These are phyloP conservation scores for Candida anglica DNA, from an alignment of 805 yeast species.

Conservation along the genomic window DNA sequence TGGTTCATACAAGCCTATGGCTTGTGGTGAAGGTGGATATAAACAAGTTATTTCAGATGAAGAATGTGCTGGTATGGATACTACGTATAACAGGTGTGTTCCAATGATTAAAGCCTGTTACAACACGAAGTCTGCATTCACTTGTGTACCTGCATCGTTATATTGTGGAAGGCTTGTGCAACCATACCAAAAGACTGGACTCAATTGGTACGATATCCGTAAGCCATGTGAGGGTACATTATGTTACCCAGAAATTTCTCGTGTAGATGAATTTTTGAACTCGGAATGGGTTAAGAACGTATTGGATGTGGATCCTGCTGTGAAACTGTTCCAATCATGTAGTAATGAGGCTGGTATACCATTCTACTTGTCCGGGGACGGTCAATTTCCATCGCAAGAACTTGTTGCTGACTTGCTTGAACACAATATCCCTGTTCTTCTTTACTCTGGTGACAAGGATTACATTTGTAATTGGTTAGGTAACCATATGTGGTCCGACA, in stretches of 20 bases:
- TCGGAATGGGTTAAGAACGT: slow-evolving; percentile 48
- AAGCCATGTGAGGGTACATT: slow-evolving; percentile 42
- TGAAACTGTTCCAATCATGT: slow-evolving; percentile 44
- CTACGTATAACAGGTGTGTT: slow-evolving; percentile 31
- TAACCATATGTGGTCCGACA: slow-evolving; percentile 39
- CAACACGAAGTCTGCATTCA: slow-evolving; percentile 22
- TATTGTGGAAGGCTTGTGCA: slow-evolving; percentile 26
- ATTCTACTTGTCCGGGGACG: slow-evolving; percentile 59
- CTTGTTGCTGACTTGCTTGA: slow-evolving; percentile 45
- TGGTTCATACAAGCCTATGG: slow-evolving; percentile 41
- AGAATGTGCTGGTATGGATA: slow-evolving; percentile 29
- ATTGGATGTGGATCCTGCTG: slow-evolving; percentile 59
- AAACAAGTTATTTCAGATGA: slow-evolving; percentile 29
- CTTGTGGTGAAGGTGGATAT: slow-evolving; percentile 43
- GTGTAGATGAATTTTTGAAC: slow-evolving; percentile 51
- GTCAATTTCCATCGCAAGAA: slow-evolving; percentile 66
- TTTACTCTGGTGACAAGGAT: slow-evolving; percentile 45
- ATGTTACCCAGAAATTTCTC: slow-evolving; percentile 50
- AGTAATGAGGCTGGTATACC: slow-evolving; percentile 47
- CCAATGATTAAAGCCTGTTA: slow-evolving; percentile 28
- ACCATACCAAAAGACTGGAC: slow-evolving; percentile 45
- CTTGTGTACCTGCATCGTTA: slow-evolving; percentile 37
- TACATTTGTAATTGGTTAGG: slow-evolving; percentile 46
- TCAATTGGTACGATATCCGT: slow-evolving; percentile 65
- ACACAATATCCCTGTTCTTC: slow-evolving; percentile 34